Percentiles rank a stretch among this genome's conserved stretches.
Evolutionary conservation across 495 filamentous ascomycete species (phyloP).

Genomic region (Penicillium longicatenatum): DNA sequence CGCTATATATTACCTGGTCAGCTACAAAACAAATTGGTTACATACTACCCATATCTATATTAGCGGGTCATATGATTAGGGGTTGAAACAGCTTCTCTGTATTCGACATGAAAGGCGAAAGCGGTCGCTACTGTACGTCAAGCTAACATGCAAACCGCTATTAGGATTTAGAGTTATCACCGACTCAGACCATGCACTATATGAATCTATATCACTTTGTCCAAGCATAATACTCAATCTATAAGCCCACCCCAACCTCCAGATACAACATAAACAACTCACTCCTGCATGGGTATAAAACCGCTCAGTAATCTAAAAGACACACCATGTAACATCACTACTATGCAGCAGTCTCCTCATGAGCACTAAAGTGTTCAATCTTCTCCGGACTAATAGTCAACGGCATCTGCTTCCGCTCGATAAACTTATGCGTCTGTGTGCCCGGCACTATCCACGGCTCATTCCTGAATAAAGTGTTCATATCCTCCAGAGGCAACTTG

Average conservation of each 20-base stretch:
- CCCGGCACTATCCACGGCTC: slow-evolving; percentile 60
- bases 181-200: too few species aligned
- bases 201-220: neutral
- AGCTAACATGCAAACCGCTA: too few species aligned
- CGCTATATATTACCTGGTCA: too few species aligned
- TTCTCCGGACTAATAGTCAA: slow-evolving; percentile 11
- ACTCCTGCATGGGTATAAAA: neutral
- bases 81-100: too few species aligned
- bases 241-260: too few species aligned
- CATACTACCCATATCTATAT: too few species aligned
- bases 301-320: neutral
- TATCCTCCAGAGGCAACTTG: slow-evolving; percentile 59
- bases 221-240: neutral
- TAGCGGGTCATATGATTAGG: too few species aligned
- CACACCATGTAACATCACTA: neutral
- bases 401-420: slow-evolving; percentile 22
- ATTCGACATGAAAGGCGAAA: too few species aligned
- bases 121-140: too few species aligned
- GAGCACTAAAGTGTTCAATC: slow-evolving; percentile 4
- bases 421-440: slow-evolving; percentile 17
- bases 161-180: too few species aligned
- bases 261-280: neutral
- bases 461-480: slow-evolving; percentile 62
- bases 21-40: too few species aligned
- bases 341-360: neutral